Percentiles rank a stretch among this genome's conserved stretches.
Conservation (phyloP, 179 eudicot species). For the Corrigiola litoralis region DNA sequence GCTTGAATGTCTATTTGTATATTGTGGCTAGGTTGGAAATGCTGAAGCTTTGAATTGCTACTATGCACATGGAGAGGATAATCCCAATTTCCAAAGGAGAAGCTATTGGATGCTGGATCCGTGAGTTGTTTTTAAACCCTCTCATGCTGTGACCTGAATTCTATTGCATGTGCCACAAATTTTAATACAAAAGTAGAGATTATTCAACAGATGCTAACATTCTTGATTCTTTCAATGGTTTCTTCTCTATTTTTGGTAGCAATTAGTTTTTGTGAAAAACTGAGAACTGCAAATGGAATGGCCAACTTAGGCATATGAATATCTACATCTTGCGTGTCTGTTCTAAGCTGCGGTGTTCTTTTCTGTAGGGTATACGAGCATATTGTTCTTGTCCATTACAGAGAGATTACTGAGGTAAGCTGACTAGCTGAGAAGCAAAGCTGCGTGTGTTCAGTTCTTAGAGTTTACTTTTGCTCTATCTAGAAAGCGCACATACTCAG, state of each 20-base stretch:
- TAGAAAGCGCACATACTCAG: slow-evolving; percentile 2
- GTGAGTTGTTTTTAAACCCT: slow-evolving; percentile 49
- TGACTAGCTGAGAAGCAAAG: slow-evolving; percentile 3
- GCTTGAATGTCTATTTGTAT: slow-evolving; percentile 6
- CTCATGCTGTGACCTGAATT: neutral
- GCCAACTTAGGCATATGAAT: too few species aligned
- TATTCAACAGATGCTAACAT: too few species aligned
- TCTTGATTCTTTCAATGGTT: too few species aligned
- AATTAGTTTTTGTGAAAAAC: too few species aligned
- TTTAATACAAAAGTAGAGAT: neutral
- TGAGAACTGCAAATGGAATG: too few species aligned
- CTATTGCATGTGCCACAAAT: neutral
- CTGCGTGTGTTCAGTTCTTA: neutral
- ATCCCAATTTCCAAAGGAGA: slow-evolving; percentile 81
- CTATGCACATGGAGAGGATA: slow-evolving; percentile 82
- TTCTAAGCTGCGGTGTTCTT: slow-evolving; percentile 12
- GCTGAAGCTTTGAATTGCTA: slow-evolving; percentile 87
- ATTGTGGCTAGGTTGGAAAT: slow-evolving; percentile 74
- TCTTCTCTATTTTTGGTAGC: too few species aligned
- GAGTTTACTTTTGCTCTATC: neutral
- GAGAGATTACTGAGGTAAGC: slow-evolving; percentile 66
- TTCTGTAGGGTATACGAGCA: slow-evolving; percentile 69
- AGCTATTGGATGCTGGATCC: slow-evolving; percentile 93
- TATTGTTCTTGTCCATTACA: slow-evolving; percentile 97
- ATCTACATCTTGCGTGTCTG: neutral